These are phyloP conservation scores for Petrea volubilis DNA, from an alignment of 257 asterid genomes.

Conservation along the genomic window DNA sequence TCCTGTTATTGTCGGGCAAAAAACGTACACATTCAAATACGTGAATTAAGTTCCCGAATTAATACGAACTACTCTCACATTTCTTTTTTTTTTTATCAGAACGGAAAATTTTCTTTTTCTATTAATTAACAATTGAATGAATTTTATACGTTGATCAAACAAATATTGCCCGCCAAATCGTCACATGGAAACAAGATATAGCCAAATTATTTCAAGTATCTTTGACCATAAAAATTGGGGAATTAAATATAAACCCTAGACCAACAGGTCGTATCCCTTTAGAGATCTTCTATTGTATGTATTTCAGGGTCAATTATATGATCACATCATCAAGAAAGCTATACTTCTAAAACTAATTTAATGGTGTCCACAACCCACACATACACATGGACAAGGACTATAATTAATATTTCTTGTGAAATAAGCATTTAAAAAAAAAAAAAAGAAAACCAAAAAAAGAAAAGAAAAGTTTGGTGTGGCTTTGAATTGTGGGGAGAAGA, in stretches of 20 bases:
- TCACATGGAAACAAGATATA: slow-evolving; percentile 46
- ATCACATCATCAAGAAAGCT: slow-evolving; percentile 26
- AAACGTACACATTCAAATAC: too few relatives aligned
- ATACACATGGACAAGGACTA: slow-evolving; percentile 29
- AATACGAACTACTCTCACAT: too few relatives aligned
- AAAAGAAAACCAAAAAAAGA: neutral
- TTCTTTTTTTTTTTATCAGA: too few relatives aligned
- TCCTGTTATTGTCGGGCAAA: too few relatives aligned
- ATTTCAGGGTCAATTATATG: slow-evolving; percentile 33
- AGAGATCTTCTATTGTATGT: slow-evolving; percentile 34
- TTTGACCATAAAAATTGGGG: slow-evolving; percentile 45
- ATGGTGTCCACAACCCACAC: slow-evolving; percentile 21
- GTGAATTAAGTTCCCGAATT: too few relatives aligned
- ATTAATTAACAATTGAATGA: too few relatives aligned
- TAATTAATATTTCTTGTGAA: slow-evolving; percentile 25
- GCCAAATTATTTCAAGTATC: slow-evolving; percentile 40
- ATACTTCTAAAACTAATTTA: slow-evolving; percentile 1
- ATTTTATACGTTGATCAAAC: neutral
- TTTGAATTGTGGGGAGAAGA: slow-evolving; percentile 33
- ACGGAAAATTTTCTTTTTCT: too few relatives aligned
- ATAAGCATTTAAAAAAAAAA: neutral
- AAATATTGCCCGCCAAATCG: slow-evolving; percentile 32
- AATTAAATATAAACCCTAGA: slow-evolving; percentile 25
- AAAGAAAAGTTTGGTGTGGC: slow-evolving; percentile 29
- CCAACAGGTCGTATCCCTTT: slow-evolving; percentile 29